These are phyloP conservation scores for Colletotrichum trifolii DNA, from an alignment of 2,329 filamentous ascomycete species.

Conservation along the genomic window DNA sequence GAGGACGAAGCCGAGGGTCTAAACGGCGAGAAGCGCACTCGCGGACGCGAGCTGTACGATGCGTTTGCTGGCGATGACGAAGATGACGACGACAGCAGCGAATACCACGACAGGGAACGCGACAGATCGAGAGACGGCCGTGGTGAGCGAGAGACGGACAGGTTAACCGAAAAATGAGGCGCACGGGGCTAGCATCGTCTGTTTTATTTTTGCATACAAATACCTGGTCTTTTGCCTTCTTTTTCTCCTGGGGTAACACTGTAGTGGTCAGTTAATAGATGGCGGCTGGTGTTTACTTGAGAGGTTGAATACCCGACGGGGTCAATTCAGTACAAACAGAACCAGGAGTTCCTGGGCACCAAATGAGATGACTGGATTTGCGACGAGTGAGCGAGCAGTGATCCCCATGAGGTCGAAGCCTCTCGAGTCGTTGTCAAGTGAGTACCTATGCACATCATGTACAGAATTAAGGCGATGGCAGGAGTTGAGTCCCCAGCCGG, in stretches of 20 bases:
- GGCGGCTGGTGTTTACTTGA: conserved; percentile 6
- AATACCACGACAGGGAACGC: conserved; percentile 45
- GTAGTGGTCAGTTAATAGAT: conserved; percentile 9
- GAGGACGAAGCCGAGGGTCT: conserved; percentile 77
- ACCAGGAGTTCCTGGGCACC: too few relatives aligned
- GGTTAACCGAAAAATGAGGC: conserved; percentile 38
- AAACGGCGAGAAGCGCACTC: conserved; percentile 62
- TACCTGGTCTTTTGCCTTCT: conserved; percentile 8
- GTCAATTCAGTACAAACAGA: too few relatives aligned
- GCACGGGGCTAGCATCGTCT: conserved; percentile 9
- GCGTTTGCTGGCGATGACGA: conserved; percentile 90
- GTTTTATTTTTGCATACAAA: conserved; percentile 35
- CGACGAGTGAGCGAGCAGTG: too few relatives aligned
- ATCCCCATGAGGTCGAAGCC: too few relatives aligned
- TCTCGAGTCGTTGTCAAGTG: not conserved
- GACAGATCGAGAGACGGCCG: conserved; percentile 38
- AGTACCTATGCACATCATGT: not conserved
- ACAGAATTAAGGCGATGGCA: conserved; percentile 5
- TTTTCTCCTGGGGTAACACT: conserved; percentile 41
- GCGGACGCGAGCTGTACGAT: conserved; percentile 94
- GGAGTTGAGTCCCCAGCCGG: conserved; percentile 1
- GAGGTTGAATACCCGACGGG: too few relatives aligned
- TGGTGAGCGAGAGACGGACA: conserved; percentile 33
- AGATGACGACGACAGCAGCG: conserved; percentile 68
- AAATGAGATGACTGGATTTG: too few relatives aligned